Percentiles rank a stretch among this genome's conserved stretches.
Conservation (phyloP, 164 flowering plant species). For the Paratinospora sagittata region DNA sequence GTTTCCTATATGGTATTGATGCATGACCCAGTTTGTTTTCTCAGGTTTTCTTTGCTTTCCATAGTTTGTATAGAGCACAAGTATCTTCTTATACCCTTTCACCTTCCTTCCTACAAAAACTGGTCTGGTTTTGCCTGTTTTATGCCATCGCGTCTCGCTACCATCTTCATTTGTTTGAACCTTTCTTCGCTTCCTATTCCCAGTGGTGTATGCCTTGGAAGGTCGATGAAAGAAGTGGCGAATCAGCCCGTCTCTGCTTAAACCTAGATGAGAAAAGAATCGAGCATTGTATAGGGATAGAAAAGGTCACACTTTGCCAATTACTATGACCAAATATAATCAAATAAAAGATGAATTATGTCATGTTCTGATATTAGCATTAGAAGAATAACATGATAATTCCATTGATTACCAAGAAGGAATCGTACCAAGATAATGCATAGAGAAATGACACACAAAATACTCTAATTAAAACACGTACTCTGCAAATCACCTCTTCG, state of each 20-base stretch:
- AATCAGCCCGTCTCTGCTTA: conserved; percentile 70
- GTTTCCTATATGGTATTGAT: conserved; percentile 80
- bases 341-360: too few relatives aligned
- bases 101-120: conserved; percentile 37
- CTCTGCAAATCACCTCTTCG: too few relatives aligned
- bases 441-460: too few relatives aligned
- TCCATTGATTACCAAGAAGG: too few relatives aligned
- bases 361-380: too few relatives aligned
- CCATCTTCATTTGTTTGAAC: conserved; percentile 76
- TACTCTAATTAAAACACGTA: too few relatives aligned
- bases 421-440: too few relatives aligned
- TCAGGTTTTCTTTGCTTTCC: conserved; percentile 84
- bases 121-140: conserved; percentile 91
- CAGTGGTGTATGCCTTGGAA: conserved; percentile 92
- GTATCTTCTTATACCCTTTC: conserved; percentile 83
- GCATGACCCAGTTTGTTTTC: conserved; percentile 98
- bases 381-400: too few relatives aligned
- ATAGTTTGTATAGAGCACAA: conserved; percentile 90
- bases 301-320: background rate
- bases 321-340: background rate
- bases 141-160: conserved; percentile 94
- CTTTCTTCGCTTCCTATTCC: conserved; percentile 81
- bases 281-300: background rate
- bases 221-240: conserved; percentile 97
- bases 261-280: conserved; percentile 39